Conservation (phyloP, 2,329 filamentous ascomycete genomes). For the Claviceps paspali region DNA sequence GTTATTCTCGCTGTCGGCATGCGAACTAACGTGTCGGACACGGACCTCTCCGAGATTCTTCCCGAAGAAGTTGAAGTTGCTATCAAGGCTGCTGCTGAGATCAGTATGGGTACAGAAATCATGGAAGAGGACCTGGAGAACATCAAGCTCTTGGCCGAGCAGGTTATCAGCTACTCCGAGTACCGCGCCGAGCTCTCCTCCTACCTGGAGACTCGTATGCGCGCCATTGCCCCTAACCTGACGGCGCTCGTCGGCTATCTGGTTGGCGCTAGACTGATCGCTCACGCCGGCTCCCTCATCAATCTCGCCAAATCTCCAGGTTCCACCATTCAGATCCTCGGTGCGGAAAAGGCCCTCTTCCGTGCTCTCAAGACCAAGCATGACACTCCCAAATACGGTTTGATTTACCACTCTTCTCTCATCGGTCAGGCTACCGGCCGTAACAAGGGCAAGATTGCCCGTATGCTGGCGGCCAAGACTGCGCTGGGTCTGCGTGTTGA, state of each 20-base stretch:
- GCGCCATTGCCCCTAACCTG: conserved; percentile 89
- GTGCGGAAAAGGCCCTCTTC: conserved; percentile 97
- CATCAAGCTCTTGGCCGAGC: conserved; percentile 80
- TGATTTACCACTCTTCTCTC: conserved; percentile 82
- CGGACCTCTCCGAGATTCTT: conserved; percentile 76
- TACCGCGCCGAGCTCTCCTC: conserved; percentile 77
- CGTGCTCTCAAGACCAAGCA: conserved; percentile 97
- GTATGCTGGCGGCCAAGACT: conserved; percentile 87
- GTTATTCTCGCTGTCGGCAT: conserved; percentile 83
- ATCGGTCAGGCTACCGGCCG: conserved; percentile 94
- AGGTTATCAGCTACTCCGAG: conserved; percentile 83
- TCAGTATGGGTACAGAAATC: conserved; percentile 98
- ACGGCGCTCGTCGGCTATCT: conserved; percentile 86
- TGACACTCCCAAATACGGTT: conserved; percentile 95
- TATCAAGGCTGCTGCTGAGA: conserved; percentile 86
- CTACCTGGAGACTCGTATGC: conserved; percentile 88
- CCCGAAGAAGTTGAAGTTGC: conserved; percentile 89
- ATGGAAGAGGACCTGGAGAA: conserved; percentile 83
- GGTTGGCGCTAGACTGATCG: conserved; percentile 86
- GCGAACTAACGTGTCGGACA: conserved; percentile 60
- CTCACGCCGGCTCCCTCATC: conserved; percentile 86
- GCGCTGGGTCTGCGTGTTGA: conserved; percentile 88
- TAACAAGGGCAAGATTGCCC: conserved; percentile 99
- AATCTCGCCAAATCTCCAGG: conserved; percentile 90
- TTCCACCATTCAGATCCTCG: conserved; percentile 93